Conservation (phyloP, 2,329 filamentous ascomycete species). For the Clarireedia monteithiana region DNA sequence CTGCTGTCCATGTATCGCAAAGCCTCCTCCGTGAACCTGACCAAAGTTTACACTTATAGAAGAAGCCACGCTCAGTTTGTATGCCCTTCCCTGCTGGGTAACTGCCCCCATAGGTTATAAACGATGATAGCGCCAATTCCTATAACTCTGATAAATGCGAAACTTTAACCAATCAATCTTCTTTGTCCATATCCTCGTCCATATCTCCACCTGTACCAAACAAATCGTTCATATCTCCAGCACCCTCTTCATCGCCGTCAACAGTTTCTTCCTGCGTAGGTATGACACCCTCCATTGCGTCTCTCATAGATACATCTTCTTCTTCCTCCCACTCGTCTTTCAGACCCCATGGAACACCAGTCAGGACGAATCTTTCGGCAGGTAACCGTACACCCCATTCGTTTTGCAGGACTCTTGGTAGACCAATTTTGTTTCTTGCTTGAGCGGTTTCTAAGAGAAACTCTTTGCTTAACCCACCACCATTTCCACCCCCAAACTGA, state of each 20-base stretch:
- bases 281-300: conserved; percentile 32
- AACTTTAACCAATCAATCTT: conserved; percentile 26
- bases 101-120: too few relatives aligned
- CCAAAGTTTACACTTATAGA: too few relatives aligned
- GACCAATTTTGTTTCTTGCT: conserved; percentile 58
- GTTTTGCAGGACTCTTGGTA: conserved; percentile 54
- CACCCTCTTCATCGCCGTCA: conserved; percentile 20
- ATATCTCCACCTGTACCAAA: conserved; percentile 30
- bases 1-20: too few relatives aligned
- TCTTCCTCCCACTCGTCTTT: conserved; percentile 50
- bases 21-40: too few relatives aligned
- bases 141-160: too few relatives aligned
- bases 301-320: conserved; percentile 31
- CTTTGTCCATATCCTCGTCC: conserved; percentile 34
- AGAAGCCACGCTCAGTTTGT: too few relatives aligned
- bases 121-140: too few relatives aligned
- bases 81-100: too few relatives aligned
- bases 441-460: conserved; percentile 68
- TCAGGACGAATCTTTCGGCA: conserved; percentile 61
- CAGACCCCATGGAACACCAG: conserved; percentile 57
- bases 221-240: conserved; percentile 9
- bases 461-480: conserved; percentile 57
- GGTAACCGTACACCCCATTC: conserved; percentile 63
- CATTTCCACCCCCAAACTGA: conserved; percentile 52
- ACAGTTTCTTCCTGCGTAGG: conserved; percentile 32